A percentile compares a stretch with the other conserved stretches of the same genome.
phyloP scores from a whole-genome alignment of 768 basidiomycete genomes.

The Boletus tomentosulus region DNA sequence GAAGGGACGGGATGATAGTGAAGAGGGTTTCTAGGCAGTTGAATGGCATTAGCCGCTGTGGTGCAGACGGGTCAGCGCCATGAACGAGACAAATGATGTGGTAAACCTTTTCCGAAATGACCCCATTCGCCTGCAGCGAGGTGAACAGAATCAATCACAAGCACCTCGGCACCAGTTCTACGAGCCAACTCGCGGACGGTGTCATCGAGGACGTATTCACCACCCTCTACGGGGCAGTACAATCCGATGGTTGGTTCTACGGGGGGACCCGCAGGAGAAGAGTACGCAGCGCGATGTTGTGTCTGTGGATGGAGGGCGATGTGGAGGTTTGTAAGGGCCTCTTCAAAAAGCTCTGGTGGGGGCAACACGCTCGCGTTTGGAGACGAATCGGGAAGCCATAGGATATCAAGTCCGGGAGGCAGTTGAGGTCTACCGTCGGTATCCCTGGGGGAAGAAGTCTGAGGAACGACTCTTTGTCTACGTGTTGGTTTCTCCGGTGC shows the following conservation, averaged over 20 bases:
- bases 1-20: slow-evolving; percentile 47
- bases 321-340: slow-evolving; percentile 69
- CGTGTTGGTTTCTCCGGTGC: slow-evolving; percentile 25
- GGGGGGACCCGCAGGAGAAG: slow-evolving; percentile 48
- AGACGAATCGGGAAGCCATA: slow-evolving; percentile 55
- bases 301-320: slow-evolving; percentile 79
- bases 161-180: slow-evolving; percentile 71
- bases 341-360: slow-evolving; percentile 71
- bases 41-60: slow-evolving; percentile 64
- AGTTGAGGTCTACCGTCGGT: slow-evolving; percentile 39
- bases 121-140: slow-evolving; percentile 89
- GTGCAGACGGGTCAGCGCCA: slow-evolving; percentile 6
- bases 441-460: slow-evolving; percentile 11
- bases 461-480: slow-evolving; percentile 10
- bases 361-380: slow-evolving; percentile 41
- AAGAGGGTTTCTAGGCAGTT: slow-evolving; percentile 70
- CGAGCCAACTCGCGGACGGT: slow-evolving; percentile 77
- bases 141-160: slow-evolving; percentile 80
- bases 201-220: slow-evolving; percentile 75
- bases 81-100: neutral
- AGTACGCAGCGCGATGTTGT: slow-evolving; percentile 66
- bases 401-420: slow-evolving; percentile 53
- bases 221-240: slow-evolving; percentile 80
- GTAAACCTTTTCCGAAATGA: slow-evolving; percentile 70
- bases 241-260: slow-evolving; percentile 80